phyloP scores from a whole-genome alignment of 305 asterid genomes.

The Withania somnifera region DNA sequence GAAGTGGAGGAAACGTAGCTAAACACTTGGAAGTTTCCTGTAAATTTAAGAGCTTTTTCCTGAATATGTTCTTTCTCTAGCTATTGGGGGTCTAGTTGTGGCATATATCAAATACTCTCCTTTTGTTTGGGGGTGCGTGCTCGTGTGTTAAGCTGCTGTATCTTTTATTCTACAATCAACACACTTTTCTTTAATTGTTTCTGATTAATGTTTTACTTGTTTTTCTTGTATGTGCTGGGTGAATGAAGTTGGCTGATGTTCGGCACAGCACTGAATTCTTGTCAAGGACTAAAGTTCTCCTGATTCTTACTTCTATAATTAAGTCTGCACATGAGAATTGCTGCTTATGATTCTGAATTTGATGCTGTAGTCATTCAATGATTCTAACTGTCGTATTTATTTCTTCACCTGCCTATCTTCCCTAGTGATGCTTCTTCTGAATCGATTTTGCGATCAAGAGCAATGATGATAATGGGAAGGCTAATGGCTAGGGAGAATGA shows the following conservation, averaged over 20 bases:
- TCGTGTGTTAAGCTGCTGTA: neutral
- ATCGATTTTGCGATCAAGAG: conserved; percentile 78
- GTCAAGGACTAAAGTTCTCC: conserved; percentile 60
- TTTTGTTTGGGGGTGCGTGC: neutral
- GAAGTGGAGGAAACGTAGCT: neutral
- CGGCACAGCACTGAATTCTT: conserved; percentile 66
- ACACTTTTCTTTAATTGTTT: conserved; percentile 1
- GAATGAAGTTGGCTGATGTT: conserved; percentile 76
- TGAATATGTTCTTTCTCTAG: neutral
- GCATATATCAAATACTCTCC: neutral
- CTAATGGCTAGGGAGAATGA: conserved; percentile 73
- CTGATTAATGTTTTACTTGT: neutral
- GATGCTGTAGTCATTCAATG: neutral
- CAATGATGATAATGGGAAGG: conserved; percentile 89
- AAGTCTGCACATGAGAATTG: conserved; percentile 29
- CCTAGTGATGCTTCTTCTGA: conserved; percentile 60
- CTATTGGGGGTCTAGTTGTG: neutral
- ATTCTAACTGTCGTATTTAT: neutral
- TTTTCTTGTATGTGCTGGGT: conserved; percentile 7
- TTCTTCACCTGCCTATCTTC: conserved; percentile 1
- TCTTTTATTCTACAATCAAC: neutral
- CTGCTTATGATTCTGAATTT: conserved; percentile 1
- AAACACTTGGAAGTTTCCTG: neutral
- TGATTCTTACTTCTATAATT: conserved; percentile 75
- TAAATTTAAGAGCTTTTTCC: neutral